Conservation (phyloP, 2,329 filamentous ascomycete species). For the Colletotrichum ledebouriae region DNA sequence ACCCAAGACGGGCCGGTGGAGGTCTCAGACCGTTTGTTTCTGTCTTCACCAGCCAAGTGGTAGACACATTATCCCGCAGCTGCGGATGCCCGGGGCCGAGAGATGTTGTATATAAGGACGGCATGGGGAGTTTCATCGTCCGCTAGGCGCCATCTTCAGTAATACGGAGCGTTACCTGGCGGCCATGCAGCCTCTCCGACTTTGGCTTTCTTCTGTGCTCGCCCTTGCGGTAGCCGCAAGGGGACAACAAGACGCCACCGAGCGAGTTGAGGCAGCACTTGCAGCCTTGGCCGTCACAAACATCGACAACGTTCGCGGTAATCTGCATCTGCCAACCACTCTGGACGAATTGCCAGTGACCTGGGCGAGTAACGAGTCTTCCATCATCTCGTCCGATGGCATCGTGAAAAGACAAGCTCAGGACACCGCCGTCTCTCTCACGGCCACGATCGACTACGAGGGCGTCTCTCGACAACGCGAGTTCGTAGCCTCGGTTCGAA, state of each 20-base stretch:
- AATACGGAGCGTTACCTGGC: not conserved
- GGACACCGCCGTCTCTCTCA: constrained; percentile 50
- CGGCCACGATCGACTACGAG: constrained; percentile 50
- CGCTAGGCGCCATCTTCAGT: not conserved
- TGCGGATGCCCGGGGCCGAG: constrained; percentile 5
- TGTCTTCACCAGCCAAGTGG: constrained; percentile 20
- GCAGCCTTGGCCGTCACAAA: constrained; percentile 49
- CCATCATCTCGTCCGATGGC: constrained; percentile 52
- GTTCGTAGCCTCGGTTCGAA: constrained; percentile 52
- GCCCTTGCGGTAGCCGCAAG: constrained; percentile 27
- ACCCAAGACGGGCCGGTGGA: constrained; percentile 31
- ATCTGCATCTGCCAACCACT: constrained; percentile 52
- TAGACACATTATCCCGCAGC: not conserved
- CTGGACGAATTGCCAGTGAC: constrained; percentile 50
- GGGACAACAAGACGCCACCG: constrained; percentile 26
- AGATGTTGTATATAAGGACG: constrained; percentile 18
- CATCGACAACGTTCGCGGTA: constrained; percentile 54
- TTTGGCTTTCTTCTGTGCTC: constrained; percentile 32
- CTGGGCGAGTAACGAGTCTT: constrained; percentile 53
- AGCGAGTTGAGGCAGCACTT: constrained; percentile 42
- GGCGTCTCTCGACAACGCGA: constrained; percentile 46
- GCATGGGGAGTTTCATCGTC: not conserved
- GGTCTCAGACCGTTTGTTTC: constrained; percentile 5
- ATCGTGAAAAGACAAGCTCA: constrained; percentile 51
- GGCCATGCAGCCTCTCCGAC: constrained; percentile 24